Evolutionary conservation across 1,139 yeast species (phyloP), one percentile per base, ranked within the genome.

Genomic region (Yarrowia galli): DNA sequence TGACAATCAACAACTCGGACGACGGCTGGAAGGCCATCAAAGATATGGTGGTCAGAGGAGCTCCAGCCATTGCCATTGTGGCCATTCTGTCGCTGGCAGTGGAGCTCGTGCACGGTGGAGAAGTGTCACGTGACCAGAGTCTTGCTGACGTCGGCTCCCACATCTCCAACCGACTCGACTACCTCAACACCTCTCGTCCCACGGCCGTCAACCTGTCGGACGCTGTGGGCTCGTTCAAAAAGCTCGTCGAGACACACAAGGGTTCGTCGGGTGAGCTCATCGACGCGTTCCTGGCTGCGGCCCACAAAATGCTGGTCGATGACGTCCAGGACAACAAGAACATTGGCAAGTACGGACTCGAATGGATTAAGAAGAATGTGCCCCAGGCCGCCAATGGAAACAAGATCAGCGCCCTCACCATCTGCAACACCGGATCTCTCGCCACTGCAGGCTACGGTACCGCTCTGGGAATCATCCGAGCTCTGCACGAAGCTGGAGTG

Each of bases 361-460:
- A 83, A n/a, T 91, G 88, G 80, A 76, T 80, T 66, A 76, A 84
- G 2, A 69, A 67, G 42, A 43, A 54, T 43, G 68, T 66, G 18
- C 53, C 68, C 28, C 23, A 68, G 54, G 65, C 69, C 13, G 65
- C 69, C 23, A 69, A 70, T 23, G 69, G 53, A 3, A 6, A n/a
- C 20, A 72, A 73, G 64, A 88, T 92, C 75, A 85, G 96, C 0
- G 93, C 92, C 4, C 79, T 93, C 75, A 95, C 98, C 1, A 90
- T 93, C 69, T 81, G 84, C 74, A 81, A 81, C 71, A 81, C 83
- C 7, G 83, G 83, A 0, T 91, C 98, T 0, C 81, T 95, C 71
- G 99, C 99, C 1, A 95, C 98, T 2, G 92, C 98, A 3, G 98
- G 98, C 1, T 95, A 92, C 75, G 99, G 99, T 25, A 95, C 99